Base-by-base conservation (phyloP, 768 basidiomycete species). In the Pleurotus giganteus region DNA sequence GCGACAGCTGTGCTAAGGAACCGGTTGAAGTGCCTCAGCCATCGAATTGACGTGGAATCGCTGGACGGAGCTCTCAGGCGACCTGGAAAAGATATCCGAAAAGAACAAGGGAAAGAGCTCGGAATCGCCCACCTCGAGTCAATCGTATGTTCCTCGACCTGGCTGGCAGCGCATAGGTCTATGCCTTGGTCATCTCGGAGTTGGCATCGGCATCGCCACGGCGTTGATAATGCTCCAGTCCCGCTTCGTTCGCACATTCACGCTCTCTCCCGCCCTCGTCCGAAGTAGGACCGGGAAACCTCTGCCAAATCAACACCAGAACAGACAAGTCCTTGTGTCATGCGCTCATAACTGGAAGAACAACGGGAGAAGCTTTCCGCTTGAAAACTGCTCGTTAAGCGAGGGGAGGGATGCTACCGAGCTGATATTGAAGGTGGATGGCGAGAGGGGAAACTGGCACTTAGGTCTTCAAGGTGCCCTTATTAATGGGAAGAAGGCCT, bases 21-120 rank as follows among this genome's bases (percentile, higher is more conserved):
- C 4, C 17, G n/a, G 5, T 36, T 34, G 4, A 23, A 72, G 71
- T 29, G 61, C 65, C 4, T 67, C 69, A 13, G 66, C 59, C 15
- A 64, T 71, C 34, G 71, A 73, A 7, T 60, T 73, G 17, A 70
- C 70, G 4, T 73, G 68, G 63, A 69, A 68, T 36, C 65, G 65
- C 27, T 73, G 71, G 71, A 63, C 68, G 7, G 57, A 47, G 26
- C 60, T 61, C 3, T 63, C 61, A 12, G 55, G 60, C 3, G 65
- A 68, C 50, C 54, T 64, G 15, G 61, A 68, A 49, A 61, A 53
- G 9, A 51, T 60, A 11, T 58, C 58, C 2, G 36, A 59, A 57
- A 32, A 62, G 58, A 50, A 58, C 59, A 23, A 56, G 51, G 55
- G 57, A 45, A 37, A 47, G 51, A 17, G 19, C 12, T 19, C 53